Percentiles rank a stretch among this genome's conserved stretches.
These are phyloP conservation scores for Monosporascus sp. DNA, from an alignment of 2,329 filamentous ascomycete genomes.

Conservation along the genomic window DNA sequence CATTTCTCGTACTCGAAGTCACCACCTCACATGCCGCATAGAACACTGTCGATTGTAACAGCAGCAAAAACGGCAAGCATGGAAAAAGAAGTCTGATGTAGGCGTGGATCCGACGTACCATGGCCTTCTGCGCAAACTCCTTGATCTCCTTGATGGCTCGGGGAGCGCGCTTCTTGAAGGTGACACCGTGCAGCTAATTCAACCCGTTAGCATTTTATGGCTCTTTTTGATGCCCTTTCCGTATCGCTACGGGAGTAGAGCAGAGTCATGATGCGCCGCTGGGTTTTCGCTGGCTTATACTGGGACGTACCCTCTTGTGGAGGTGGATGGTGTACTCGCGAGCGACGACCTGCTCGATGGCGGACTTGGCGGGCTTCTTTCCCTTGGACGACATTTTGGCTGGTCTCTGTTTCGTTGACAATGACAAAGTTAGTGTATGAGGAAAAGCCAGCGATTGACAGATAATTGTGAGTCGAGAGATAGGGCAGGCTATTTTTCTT, in stretches of 20 bases:
- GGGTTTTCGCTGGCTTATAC: constrained; percentile 2
- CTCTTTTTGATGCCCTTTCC: neutral
- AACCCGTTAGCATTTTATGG: constrained; percentile 26
- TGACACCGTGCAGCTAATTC: constrained; percentile 82
- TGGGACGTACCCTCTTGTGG: constrained; percentile 89
- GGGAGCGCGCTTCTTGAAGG: constrained; percentile 99
- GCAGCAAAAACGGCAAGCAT: neutral
- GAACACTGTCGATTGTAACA: neutral
- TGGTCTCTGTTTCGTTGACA: neutral
- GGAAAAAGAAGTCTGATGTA: neutral
- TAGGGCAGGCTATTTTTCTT: neutral
- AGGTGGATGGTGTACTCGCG: constrained; percentile 99
- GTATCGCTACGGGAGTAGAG: neutral
- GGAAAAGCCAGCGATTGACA: neutral
- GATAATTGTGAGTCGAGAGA: neutral
- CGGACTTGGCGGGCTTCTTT: constrained; percentile 74
- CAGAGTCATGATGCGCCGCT: neutral
- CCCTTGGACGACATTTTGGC: constrained; percentile 57
- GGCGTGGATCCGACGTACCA: constrained; percentile 62
- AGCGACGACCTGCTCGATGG: constrained; percentile 97
- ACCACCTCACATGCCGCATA: neutral
- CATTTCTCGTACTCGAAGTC: neutral
- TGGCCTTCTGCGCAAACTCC: constrained; percentile 84
- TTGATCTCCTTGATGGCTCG: constrained; percentile 99
- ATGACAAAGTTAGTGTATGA: neutral